Evolutionary conservation across 768 basidiomycete genomes (phyloP), one percentile per base, ranked within the genome.

Genomic region (Stropharia rugosoannulata): DNA sequence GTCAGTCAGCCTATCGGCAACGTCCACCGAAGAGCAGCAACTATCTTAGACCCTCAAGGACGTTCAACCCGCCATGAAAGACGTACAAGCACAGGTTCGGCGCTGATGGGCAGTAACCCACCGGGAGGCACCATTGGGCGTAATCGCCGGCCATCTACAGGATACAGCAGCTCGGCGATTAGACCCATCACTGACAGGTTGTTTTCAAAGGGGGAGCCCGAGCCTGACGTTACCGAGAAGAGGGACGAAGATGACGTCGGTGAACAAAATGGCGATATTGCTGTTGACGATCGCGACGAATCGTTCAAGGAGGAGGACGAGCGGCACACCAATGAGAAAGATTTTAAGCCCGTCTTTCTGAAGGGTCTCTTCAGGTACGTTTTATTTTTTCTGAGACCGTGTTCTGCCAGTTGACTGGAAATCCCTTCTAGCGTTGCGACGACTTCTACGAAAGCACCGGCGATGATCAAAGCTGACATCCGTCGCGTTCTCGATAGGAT

Each of bases 291-390:
- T 19, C 63, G 60, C 16, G 81, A 79, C 54, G 80, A 79, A 54
- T 70, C 68, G n/a, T 75, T 75, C 55, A 75, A 71, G 58, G 77
- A 81, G 43, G 79, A 80, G 59, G 73, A 76, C 50, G 81, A 81
- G 55, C 68, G 77, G n/a, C 73, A 80, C 61, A 71, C 73, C 35
- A 70, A 62, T 29, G 86, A 87, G 61, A 87, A 86, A 71, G 89
- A 92, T 55, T 88, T 93, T 66, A 98, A 98, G 75, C 93, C 97
- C 1, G 86, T 98, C 44, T 96, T 93, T 73, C 74, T 98, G 65
- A 99, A 98, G 73, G 97, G 97, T 5, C 67, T 99, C 47, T 98
- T 99, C 75, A 95, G 92, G 87, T 92, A 58, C 61, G 79, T 57
- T 18, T 37, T n/a, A n/a, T 47, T 62, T 49, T 36, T 49, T 41